phyloP scores from a whole-genome alignment of 2,329 filamentous ascomycete genomes.

The Arthroderma uncinatum region DNA sequence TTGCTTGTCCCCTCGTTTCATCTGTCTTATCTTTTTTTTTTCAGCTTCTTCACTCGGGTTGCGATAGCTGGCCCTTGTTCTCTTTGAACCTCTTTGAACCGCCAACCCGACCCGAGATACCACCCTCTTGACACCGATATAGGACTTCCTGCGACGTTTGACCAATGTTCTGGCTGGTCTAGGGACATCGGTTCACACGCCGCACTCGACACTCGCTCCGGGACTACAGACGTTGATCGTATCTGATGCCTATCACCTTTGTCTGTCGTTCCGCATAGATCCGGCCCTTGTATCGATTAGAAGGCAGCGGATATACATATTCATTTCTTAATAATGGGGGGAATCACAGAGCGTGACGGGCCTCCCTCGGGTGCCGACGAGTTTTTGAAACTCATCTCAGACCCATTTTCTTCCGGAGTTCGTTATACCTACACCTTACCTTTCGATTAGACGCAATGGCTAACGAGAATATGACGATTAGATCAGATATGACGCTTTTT shows the following conservation, averaged over 20 bases:
- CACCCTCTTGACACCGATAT: neutral
- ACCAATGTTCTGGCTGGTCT: constrained; percentile 1
- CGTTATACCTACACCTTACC: constrained; percentile 14
- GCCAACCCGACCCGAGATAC: neutral
- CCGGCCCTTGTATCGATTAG: neutral
- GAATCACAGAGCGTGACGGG: neutral
- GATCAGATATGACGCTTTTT: constrained; percentile 53
- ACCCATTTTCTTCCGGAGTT: constrained; percentile 37
- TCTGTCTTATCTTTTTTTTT: neutral
- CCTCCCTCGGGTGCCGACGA: constrained; percentile 21
- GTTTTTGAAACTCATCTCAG: constrained; percentile 35
- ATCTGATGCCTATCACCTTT: neutral
- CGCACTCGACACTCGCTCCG: neutral
- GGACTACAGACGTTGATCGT: neutral
- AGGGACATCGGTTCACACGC: neutral
- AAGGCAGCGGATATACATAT: neutral
- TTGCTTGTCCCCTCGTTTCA: constrained; percentile 1
- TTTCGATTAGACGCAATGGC: neutral
- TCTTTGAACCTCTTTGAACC: neutral
- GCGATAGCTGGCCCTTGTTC: neutral
- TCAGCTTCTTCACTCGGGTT: neutral
- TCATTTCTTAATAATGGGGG: neutral
- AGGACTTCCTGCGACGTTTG: neutral
- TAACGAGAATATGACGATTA: constrained; percentile 21
- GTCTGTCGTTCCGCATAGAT: neutral